Conservation (phyloP, 257 asterid genomes). For the Jacaranda mimosifolia region DNA sequence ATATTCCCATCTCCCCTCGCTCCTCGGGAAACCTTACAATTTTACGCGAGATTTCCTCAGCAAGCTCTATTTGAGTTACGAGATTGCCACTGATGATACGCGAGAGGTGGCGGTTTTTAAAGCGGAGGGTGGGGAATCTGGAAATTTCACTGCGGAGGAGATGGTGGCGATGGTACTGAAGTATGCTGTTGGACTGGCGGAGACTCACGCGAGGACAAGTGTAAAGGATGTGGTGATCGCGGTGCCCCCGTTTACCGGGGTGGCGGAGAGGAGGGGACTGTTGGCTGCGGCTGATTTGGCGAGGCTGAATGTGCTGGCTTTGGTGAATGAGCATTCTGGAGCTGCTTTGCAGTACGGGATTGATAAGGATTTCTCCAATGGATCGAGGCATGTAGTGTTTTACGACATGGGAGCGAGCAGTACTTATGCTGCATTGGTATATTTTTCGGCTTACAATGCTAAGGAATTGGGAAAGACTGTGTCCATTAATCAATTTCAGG, state of each 20-base stretch:
- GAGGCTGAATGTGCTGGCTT: constrained; percentile 87
- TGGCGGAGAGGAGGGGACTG: constrained; percentile 81
- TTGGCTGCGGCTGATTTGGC: constrained; percentile 93
- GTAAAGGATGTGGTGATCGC: constrained; percentile 92
- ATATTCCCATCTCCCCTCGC: constrained; percentile 69
- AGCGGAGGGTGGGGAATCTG: constrained; percentile 53
- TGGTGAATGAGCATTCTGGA: constrained; percentile 92
- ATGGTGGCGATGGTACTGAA: constrained; percentile 87
- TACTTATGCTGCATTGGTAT: constrained; percentile 93
- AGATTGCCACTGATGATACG: constrained; percentile 51
- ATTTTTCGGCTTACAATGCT: constrained; percentile 84
- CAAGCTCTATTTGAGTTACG: constrained; percentile 60
- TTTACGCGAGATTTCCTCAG: constrained; percentile 43
- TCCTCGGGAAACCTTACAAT: constrained; percentile 71
- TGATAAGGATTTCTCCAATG: constrained; percentile 92
- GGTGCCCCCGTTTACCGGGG: constrained; percentile 90
- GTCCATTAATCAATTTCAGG: constrained; percentile 93
- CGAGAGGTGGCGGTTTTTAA: constrained; percentile 60
- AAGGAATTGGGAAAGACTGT: constrained; percentile 89
- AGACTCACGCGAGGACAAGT: constrained; percentile 65
- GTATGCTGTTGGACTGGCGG: constrained; percentile 79
- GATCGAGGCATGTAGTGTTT: constrained; percentile 84
- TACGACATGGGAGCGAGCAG: constrained; percentile 97
- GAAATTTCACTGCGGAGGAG: constrained; percentile 81
- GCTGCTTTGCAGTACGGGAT: constrained; percentile 99